Base-by-base conservation (phyloP, 129 eudicot species). In the Chrysanthemum lavandulifolium region DNA sequence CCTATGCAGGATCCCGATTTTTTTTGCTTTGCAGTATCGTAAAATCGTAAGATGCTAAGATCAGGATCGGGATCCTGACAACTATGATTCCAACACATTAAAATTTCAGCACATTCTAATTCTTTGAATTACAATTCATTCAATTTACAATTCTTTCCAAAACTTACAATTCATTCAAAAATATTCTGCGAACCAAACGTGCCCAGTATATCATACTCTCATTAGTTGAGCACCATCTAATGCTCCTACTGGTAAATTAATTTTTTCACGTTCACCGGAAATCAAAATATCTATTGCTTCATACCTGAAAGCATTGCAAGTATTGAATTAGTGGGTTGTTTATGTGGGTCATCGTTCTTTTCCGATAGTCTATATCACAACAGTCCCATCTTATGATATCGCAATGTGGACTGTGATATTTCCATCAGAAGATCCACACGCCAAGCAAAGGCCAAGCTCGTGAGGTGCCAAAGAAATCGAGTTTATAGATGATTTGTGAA, bases 261-360 rank as follows among this genome's bases (percentile, higher is more conserved):
- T 67, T n/a, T 4, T 25, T 81, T 72, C 87, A 93, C 97, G 98
- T 65, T 76, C 97, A 8, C 88, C 88, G n/a, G 91, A 93, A 48
- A 82, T 88, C 40, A 89, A 93, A 82, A 51, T 93, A 15, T 82
- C 98, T 29, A 89, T 93, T 97, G 98, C 98, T 59, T 72, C 85
- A 54, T 82, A 82, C 80, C 91, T 93, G n/a, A n/a, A n/a, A n/a
- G n/a, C n/a, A n/a, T n/a, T n/a, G n/a, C n/a, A n/a, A n/a, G n/a
- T n/a, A n/a, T n/a, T n/a, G n/a, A n/a, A n/a, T 21, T 21, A 21
- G 23, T 0, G 23, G 23, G 23, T 1, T 21, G 1, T 21, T 21
- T 21, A 21, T 21, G 23, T 21, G 23, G 23, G 0, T 80, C 84
- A 3, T 0, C 84, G 80, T 61, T 80, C 84, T 49, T 74, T 80